Evolutionary conservation across 257 asterid genomes (phyloP).

Genomic region (Petrea volubilis): DNA sequence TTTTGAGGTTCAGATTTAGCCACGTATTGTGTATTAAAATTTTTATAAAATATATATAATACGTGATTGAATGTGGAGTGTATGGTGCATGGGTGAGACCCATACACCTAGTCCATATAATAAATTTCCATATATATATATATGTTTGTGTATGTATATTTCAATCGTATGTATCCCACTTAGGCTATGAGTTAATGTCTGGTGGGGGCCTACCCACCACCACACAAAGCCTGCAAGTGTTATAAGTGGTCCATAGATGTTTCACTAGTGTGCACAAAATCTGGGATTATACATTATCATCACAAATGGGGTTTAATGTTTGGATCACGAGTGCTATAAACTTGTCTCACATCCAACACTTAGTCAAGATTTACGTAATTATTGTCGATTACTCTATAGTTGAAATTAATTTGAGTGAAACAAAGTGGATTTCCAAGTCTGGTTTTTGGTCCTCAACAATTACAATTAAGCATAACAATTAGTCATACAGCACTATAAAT

Average conservation of each 20-base stretch:
- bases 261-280: constrained; percentile 62
- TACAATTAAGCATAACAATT: too few relatives aligned
- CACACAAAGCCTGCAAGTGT: constrained; percentile 43
- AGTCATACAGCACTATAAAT: too few relatives aligned
- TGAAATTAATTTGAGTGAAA: not conserved
- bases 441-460: too few relatives aligned
- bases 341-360: constrained; percentile 20
- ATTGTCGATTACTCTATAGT: not conserved
- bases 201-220: constrained; percentile 46
- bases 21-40: too few relatives aligned
- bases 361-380: not conserved
- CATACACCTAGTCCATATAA: too few relatives aligned
- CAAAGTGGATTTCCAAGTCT: not conserved
- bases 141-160: not conserved
- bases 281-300: constrained; percentile 43
- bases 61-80: too few relatives aligned
- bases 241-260: constrained; percentile 61
- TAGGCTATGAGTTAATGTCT: constrained; percentile 24
- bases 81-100: too few relatives aligned
- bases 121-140: not conserved
- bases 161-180: constrained; percentile 19
- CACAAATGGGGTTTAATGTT: constrained; percentile 15
- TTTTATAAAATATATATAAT: too few relatives aligned
- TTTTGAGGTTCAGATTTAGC: too few relatives aligned
- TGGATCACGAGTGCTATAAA: constrained; percentile 19